Percentiles rank a stretch among this genome's conserved stretches.
Evolutionary conservation across 2,329 filamentous ascomycete species (phyloP).

Genomic region (Huntiella abstrusa): DNA sequence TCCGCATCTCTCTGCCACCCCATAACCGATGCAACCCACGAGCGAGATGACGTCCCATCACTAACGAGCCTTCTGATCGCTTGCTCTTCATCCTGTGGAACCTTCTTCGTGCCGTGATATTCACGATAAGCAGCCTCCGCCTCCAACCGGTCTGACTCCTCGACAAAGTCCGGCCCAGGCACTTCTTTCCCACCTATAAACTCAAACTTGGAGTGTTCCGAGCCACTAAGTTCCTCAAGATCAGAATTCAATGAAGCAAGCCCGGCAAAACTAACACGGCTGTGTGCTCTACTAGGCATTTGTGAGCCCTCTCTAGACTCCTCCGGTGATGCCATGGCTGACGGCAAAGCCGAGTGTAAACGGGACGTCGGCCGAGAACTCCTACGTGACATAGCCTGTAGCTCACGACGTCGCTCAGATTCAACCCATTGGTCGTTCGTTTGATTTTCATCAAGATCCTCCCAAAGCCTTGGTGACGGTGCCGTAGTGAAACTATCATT

Average conservation of each 20-base stretch:
- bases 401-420: neutral
- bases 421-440: slow-evolving; percentile 21
- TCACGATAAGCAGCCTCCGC: slow-evolving; percentile 15
- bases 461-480: neutral
- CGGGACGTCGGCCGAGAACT: slow-evolving; percentile 3
- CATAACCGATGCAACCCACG: slow-evolving; percentile 40
- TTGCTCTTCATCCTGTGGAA: slow-evolving; percentile 36
- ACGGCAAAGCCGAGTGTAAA: too few relatives aligned
- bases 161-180: slow-evolving; percentile 42
- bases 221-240: neutral
- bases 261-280: slow-evolving; percentile 24
- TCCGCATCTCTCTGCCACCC: slow-evolving; percentile 33
- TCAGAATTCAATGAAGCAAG: neutral
- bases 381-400: slow-evolving; percentile 1
- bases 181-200: neutral
- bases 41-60: slow-evolving; percentile 30
- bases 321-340: neutral
- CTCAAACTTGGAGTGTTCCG: neutral
- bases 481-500: slow-evolving; percentile 24
- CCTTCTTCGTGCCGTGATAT: slow-evolving; percentile 20
- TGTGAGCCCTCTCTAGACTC: slow-evolving; percentile 3
- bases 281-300: slow-evolving; percentile 28
- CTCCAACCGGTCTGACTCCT: slow-evolving; percentile 40
- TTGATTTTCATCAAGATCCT: slow-evolving; percentile 29
- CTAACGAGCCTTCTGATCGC: slow-evolving; percentile 37